A percentile compares a stretch with the other conserved stretches of the same genome.
Evolutionary conservation across 768 basidiomycete genomes (phyloP).

Genomic region (Boletus eberwhitei): DNA sequence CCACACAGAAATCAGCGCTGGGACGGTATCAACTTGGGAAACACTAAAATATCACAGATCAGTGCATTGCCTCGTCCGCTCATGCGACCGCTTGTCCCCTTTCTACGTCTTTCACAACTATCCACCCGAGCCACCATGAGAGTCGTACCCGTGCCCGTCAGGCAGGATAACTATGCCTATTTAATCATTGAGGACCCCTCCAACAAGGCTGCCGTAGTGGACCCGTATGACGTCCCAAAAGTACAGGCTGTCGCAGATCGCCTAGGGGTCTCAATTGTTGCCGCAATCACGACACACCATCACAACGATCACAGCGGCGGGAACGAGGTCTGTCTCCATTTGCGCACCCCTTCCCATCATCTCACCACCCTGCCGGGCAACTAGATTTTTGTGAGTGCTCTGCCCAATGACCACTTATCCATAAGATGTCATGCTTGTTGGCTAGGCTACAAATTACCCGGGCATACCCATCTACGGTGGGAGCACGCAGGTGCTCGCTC

Average conservation of each 20-base stretch:
- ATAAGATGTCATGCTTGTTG: slow-evolving; percentile 13
- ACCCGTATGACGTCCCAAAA: slow-evolving; percentile 74
- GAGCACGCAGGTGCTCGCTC: slow-evolving; percentile 59
- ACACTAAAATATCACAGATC: slow-evolving; percentile 11
- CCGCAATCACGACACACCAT: slow-evolving; percentile 87
- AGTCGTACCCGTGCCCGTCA: slow-evolving; percentile 74
- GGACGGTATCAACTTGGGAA: not conserved
- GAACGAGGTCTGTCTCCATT: slow-evolving; percentile 54
- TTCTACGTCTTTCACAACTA: slow-evolving; percentile 13
- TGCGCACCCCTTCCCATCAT: slow-evolving; percentile 1
- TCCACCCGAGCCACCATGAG: slow-evolving; percentile 48
- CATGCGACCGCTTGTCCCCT: slow-evolving; percentile 10
- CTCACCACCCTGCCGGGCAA: slow-evolving; percentile 7
- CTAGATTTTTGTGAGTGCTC: slow-evolving; percentile 30
- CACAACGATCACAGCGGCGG: slow-evolving; percentile 89
- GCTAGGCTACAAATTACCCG: slow-evolving; percentile 44
- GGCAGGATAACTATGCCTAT: slow-evolving; percentile 84
- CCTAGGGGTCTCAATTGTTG: slow-evolving; percentile 63
- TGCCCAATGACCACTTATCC: not conserved
- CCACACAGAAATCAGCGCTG: not conserved
- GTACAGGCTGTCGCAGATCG: slow-evolving; percentile 59
- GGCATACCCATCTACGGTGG: slow-evolving; percentile 71
- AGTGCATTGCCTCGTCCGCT: slow-evolving; percentile 18
- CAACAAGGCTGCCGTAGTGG: slow-evolving; percentile 72
- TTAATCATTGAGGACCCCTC: slow-evolving; percentile 68